Evolutionary conservation across 441 rosid species (phyloP).

Genomic region (Kokia cookei): DNA sequence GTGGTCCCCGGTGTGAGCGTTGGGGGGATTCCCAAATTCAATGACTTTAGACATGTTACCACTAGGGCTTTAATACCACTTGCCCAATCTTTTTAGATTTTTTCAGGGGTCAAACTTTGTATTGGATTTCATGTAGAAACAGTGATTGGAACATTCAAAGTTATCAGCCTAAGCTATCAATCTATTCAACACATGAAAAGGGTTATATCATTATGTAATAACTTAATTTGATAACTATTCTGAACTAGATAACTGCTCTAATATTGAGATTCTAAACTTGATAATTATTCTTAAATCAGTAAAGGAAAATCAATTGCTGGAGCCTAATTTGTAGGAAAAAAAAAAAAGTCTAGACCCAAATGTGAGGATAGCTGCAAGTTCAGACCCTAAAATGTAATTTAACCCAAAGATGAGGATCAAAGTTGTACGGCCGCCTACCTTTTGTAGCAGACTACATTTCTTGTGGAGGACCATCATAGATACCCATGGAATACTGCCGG

Average conservation of each 20-base stretch:
- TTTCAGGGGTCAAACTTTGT: background rate
- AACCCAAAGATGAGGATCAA: background rate
- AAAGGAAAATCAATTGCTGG: too few relatives aligned
- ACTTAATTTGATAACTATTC: too few relatives aligned
- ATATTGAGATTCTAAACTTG: too few relatives aligned
- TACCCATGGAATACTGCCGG: constrained; percentile 85
- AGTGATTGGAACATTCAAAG: background rate
- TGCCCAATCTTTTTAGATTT: background rate
- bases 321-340: too few relatives aligned
- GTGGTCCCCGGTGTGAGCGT: background rate
- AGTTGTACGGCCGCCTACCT: constrained; percentile 23
- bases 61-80: background rate
- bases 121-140: background rate
- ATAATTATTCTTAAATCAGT: too few relatives aligned
- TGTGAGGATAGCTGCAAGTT: background rate
- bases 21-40: background rate
- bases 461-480: constrained; percentile 89
- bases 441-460: constrained; percentile 47
- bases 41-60: background rate
- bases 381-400: too few relatives aligned
- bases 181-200: too few relatives aligned
- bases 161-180: background rate
- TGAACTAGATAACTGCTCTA: too few relatives aligned
- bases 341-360: background rate
- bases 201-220: too few relatives aligned